A percentile compares a stretch with the other conserved stretches of the same genome.
Conservation (phyloP, 1,139 yeast genomes). For the Saccharomycopsis crataegensis region DNA sequence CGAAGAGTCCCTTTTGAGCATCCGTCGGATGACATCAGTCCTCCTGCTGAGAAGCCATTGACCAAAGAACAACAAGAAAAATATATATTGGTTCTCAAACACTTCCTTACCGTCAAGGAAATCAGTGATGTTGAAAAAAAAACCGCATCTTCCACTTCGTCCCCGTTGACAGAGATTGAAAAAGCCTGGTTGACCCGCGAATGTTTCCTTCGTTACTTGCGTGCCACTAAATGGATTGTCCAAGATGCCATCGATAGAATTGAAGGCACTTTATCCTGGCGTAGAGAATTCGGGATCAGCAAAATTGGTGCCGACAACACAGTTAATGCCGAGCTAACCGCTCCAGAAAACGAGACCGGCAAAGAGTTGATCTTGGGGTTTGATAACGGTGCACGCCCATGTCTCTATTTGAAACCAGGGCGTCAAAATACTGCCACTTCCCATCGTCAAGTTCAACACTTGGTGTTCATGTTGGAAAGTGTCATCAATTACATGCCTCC, state of each 20-base stretch:
- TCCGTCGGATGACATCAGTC: slow-evolving; percentile 37
- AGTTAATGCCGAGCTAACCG: slow-evolving; percentile 54
- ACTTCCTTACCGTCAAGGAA: slow-evolving; percentile 44
- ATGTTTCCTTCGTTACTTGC: slow-evolving; percentile 74
- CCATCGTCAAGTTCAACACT: slow-evolving; percentile 81
- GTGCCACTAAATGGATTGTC: slow-evolving; percentile 85
- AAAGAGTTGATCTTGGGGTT: slow-evolving; percentile 82
- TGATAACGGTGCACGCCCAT: slow-evolving; percentile 79
- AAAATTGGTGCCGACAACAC: slow-evolving; percentile 25
- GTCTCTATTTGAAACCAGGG: slow-evolving; percentile 82
- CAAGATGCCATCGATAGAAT: slow-evolving; percentile 65
- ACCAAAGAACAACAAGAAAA: slow-evolving; percentile 46
- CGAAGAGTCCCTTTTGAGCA: slow-evolving; percentile 36
- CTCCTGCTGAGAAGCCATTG: slow-evolving; percentile 46
- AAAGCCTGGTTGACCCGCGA: slow-evolving; percentile 86
- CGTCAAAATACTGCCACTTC: slow-evolving; percentile 86
- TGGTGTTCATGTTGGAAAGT: slow-evolving; percentile 83
- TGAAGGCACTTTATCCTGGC: slow-evolving; percentile 74
- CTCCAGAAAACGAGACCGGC: slow-evolving; percentile 77
- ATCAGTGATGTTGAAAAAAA: slow-evolving; percentile 27
- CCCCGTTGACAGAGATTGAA: slow-evolving; percentile 49
- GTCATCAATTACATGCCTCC: slow-evolving; percentile 89
- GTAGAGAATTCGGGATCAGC: slow-evolving; percentile 82
- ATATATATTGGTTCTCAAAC: slow-evolving; percentile 47
- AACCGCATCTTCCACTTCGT: slow-evolving; percentile 20